Base-by-base conservation (phyloP, 371 early-diverging fungal species). In the Sporodiniella umbellata region DNA sequence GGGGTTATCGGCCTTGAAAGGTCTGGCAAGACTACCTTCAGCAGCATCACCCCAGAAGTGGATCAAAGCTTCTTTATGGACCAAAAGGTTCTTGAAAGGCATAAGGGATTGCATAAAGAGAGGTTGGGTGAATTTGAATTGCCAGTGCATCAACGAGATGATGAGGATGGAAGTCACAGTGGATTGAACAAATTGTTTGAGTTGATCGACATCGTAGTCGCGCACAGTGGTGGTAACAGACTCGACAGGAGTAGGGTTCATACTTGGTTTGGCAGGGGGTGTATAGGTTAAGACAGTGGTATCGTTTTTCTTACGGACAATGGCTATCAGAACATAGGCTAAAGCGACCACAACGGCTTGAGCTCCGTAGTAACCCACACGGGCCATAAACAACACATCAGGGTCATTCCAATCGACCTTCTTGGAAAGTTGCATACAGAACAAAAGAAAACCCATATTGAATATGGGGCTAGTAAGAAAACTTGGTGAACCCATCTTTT, bases 51-150 rank as follows among this genome's bases (percentile, higher is more conserved):
- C 88, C 72, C 92, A 79, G 44, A 95, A 43, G 63, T 93, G 83
- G 58, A 96, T 81, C 68, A 85, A 77, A 54, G 91, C 86, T 19
- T 87, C 72, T 66, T 85, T 89, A 68, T 79, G 81, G 45, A 80
- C 75, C 53, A 81, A 58, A 42, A 91, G 60, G 64, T 84, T 86
- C 76, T 88, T 83, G 66, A 92, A 51, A 11, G 92, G 92, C 45
- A 94, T 60, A 56, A 95, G 78, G 17, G 87, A 84, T 79, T 96
- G 96, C 68, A 95, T 74, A 45, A 94, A 75, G 38, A 96, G 73
- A 19, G 96, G 96, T 56, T 94, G 92, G 54, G 89, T 83, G 56
- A 91, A 92, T 42, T 90, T 88, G 69, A 85, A 94, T 70, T 93
- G 84, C 72, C 85, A 89, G 74, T 95, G 90, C 78, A 95, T 84